Evolutionary conservation across 176 grass and related monocot genomes (phyloP), one percentile per base, ranked within the genome.

Genomic region (Alopecurus myosuroides): DNA sequence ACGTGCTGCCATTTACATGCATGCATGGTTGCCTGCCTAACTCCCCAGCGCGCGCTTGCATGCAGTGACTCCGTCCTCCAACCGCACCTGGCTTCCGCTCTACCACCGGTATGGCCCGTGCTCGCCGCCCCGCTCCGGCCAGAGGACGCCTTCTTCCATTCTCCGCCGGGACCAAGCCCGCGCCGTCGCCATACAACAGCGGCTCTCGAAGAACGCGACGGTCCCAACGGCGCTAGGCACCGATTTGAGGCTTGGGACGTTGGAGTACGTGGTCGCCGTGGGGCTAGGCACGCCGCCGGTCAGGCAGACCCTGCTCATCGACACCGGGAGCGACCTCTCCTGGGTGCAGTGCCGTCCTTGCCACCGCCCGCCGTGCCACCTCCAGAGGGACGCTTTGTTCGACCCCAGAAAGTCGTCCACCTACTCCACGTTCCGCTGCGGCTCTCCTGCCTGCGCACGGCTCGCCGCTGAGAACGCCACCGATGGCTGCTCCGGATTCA

Each of bases 291-390:
- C 86, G 58, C 94, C 91, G 7, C 62, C 34, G 50, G 85, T 80
- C 73, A 64, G 69, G 19, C 89, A 78, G 76, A 84, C 91, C 9
- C 20, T 97, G 33, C 44, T 88, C 70, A 86, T 97, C 63, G 94
- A 96, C 91, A 96, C 94, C 19, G 91, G 91, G 76, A 95, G 93
- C 81, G 93, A 95, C 75, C 79, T 95, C 18, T 92, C 93, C 3
- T 95, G 93, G 93, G 91, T 95, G 82, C 93, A 95, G 70, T 95
- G 93, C 80, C 68, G 78, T 37, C 90, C 93, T 4, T 95, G 93
- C 37, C 22, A 19, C 25, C 28, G 41, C 9, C 3, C 86, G 7
- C 4, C 78, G 44, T 98, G 95, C 79, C 89, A 98, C 86, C 3
- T 11, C 42, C 95, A 98, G 51, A 63, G 68, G 63, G 95, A 94